phyloP scores from a whole-genome alignment of 495 filamentous ascomycete genomes.

The Massariosphaeria phaeospora region DNA sequence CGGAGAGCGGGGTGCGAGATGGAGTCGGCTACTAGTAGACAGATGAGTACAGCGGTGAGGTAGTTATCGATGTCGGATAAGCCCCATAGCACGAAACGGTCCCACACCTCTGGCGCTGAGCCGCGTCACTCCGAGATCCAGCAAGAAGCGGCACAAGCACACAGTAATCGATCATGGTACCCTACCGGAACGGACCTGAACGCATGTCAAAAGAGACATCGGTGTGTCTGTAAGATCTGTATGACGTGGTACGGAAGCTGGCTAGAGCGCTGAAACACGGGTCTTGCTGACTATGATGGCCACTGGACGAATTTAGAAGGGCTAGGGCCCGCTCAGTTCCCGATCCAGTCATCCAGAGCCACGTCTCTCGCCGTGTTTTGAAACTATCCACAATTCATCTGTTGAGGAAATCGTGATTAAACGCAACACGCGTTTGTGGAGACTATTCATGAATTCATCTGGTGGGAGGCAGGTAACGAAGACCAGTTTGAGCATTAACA shows the following conservation, averaged over 20 bases:
- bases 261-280: conserved; percentile 12
- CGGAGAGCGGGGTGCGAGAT: no score
- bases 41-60: no score
- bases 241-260: conserved; percentile 8
- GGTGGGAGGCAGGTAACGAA: background rate
- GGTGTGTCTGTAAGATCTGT: conserved; percentile 9
- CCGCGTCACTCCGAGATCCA: no score
- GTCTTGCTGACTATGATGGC: conserved; percentile 1
- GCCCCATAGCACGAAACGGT: no score
- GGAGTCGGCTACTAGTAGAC: no score
- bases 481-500: no score
- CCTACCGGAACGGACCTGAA: no score
- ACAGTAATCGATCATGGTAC: no score
- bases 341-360: background rate
- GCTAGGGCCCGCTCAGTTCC: background rate
- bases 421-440: background rate
- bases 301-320: background rate
- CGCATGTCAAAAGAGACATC: no score
- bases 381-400: background rate
- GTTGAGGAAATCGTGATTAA: background rate
- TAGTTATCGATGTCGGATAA: no score
- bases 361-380: background rate
- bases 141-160: no score
- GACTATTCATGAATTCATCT: background rate
- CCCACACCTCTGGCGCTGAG: no score